Percentiles rank a stretch among this genome's conserved stretches.
Conservation (phyloP, 441 rosid species). For the Pelargonium myrrhifolium region DNA sequence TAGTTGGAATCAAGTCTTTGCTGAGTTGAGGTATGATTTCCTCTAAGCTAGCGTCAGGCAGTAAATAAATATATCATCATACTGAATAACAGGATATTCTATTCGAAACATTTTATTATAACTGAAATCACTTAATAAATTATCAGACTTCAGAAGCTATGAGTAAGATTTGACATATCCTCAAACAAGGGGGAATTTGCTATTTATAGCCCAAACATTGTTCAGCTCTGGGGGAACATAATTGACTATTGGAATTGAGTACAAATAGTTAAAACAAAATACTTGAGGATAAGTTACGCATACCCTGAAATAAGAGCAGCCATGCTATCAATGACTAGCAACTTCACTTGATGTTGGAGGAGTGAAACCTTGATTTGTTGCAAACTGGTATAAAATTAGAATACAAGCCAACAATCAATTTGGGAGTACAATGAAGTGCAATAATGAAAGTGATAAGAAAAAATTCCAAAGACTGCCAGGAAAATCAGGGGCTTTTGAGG, state of each 20-base stretch:
- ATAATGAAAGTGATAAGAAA: not conserved
- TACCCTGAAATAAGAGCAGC: constrained; percentile 84
- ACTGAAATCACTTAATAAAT: not conserved
- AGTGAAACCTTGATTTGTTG: constrained; percentile 70
- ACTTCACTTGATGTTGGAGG: constrained; percentile 64
- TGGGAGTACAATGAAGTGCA: not conserved
- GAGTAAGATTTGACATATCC: not conserved
- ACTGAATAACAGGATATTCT: not conserved
- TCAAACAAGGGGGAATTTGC: not conserved
- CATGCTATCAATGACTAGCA: constrained; percentile 85
- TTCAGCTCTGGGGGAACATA: not conserved
- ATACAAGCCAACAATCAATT: constrained; percentile 7
- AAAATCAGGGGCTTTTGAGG: not conserved
- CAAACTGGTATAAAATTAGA: constrained; percentile 37
- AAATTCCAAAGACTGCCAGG: not conserved
- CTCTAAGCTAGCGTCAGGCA: not conserved
- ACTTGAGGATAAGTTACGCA: not conserved
- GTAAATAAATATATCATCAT: not conserved
- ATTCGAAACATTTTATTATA: not conserved
- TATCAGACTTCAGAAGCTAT: not conserved
- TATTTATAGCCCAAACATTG: constrained; percentile 9
- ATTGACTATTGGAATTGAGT: not conserved
- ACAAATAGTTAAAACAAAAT: not conserved
- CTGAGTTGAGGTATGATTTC: not conserved
- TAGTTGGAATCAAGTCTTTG: not conserved